phyloP scores from a whole-genome alignment of 306 rosid species.

The Delonix regia region DNA sequence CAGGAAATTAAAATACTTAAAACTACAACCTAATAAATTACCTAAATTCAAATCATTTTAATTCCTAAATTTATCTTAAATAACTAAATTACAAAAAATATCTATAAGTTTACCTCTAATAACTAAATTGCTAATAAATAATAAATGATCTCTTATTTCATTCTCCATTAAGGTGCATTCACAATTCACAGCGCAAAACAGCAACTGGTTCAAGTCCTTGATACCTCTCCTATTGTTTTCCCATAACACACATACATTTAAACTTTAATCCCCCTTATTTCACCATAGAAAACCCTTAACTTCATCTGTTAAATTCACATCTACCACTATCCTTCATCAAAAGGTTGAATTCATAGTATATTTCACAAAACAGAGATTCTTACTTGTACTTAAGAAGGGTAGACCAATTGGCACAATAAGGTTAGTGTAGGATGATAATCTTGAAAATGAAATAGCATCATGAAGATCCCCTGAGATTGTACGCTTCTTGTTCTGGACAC shows the following conservation, averaged over 20 bases:
- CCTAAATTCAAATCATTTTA: no score
- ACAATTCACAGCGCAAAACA: not conserved
- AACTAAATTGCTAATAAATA: no score
- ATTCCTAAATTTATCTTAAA: no score
- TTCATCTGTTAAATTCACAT: not conserved
- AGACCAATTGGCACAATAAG: constrained; percentile 82
- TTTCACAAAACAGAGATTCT: constrained; percentile 35
- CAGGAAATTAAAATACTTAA: no score
- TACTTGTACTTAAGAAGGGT: constrained; percentile 73
- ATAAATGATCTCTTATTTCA: no score
- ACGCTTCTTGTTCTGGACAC: constrained; percentile 61
- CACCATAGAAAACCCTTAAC: not conserved
- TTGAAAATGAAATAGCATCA: constrained; percentile 83
- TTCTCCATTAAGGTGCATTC: no score
- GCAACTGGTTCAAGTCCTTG: not conserved
- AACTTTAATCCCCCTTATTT: not conserved
- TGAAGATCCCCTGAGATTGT: constrained; percentile 69
- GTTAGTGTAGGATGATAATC: constrained; percentile 72
- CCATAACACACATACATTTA: not conserved
- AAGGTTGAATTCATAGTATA: constrained; percentile 23
- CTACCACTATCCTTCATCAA: not conserved
- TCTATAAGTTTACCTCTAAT: no score
- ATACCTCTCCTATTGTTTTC: not conserved
- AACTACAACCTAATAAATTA: no score
- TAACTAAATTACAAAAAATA: no score